A percentile compares a stretch with the other conserved stretches of the same genome.
Conservation (phyloP, 2,329 filamentous ascomycete genomes). For the Cladorrhinum sp. region DNA sequence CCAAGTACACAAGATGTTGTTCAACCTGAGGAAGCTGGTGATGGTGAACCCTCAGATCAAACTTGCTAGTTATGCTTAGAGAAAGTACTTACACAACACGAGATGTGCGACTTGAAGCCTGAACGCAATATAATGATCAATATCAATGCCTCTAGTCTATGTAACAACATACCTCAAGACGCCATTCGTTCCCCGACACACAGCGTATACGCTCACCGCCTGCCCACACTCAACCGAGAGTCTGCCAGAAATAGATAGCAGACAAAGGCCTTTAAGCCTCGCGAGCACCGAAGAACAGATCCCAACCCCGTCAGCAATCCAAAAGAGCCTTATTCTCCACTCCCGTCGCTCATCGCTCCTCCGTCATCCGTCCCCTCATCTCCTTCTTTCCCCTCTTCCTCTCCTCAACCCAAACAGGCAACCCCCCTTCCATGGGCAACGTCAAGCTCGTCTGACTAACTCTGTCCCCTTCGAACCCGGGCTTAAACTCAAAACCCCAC, state of each 20-base stretch:
- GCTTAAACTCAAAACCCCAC: slow-evolving; percentile 48
- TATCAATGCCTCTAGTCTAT: not conserved
- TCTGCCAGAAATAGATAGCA: not conserved
- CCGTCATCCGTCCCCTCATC: not conserved
- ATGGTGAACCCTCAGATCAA: not conserved
- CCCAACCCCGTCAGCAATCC: too few species aligned
- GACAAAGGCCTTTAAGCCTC: too few species aligned
- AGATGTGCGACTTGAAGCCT: not conserved
- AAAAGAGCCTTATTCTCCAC: too few species aligned
- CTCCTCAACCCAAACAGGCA: slow-evolving; percentile 45
- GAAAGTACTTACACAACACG: not conserved
- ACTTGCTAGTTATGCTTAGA: not conserved
- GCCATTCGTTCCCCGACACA: not conserved
- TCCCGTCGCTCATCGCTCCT: too few species aligned
- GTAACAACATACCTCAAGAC: not conserved
- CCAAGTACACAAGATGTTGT: not conserved
- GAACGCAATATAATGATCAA: not conserved
- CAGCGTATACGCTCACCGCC: not conserved
- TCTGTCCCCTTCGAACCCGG: slow-evolving; percentile 44
- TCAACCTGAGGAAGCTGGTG: not conserved
- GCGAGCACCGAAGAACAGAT: too few species aligned
- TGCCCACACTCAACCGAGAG: not conserved
- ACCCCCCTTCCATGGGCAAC: slow-evolving; percentile 59
- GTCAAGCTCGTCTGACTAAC: slow-evolving; percentile 60
- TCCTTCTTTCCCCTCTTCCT: slow-evolving; percentile 5